phyloP scores from a whole-genome alignment of 2,329 filamentous ascomycete genomes.

The Diaporthe ilicicola region DNA sequence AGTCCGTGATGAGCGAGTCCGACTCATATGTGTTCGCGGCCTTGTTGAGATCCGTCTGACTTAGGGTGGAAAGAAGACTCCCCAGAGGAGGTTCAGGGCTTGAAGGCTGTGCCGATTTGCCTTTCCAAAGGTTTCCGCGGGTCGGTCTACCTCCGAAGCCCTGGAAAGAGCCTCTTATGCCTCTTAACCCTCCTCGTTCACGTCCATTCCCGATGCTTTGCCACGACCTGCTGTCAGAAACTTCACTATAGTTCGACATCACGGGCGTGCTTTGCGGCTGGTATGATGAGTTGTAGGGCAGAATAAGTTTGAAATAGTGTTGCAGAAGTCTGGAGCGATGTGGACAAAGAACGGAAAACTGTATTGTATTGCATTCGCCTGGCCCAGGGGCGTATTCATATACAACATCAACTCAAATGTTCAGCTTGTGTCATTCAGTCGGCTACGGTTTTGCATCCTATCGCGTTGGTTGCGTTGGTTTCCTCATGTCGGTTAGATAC shows the following conservation, averaged over 20 bases:
- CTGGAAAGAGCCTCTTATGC: not conserved
- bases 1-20: conserved; percentile 38
- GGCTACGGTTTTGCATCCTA: not conserved
- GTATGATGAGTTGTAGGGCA: not conserved
- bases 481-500: not conserved
- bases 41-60: conserved; percentile 31
- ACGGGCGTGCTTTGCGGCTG: not conserved
- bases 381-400: not conserved
- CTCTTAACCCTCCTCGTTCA: not conserved
- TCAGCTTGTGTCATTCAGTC: not conserved
- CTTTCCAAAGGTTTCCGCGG: not conserved
- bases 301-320: not conserved
- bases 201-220: not conserved
- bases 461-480: not conserved
- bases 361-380: not conserved
- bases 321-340: not conserved
- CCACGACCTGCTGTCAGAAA: not conserved
- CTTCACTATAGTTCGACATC: conserved; percentile 1
- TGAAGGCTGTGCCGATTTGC: not conserved
- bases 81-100: conserved; percentile 37
- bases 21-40: conserved; percentile 31
- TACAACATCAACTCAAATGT: not conserved
- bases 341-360: not conserved
- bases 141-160: not conserved
- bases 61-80: conserved; percentile 33